Evolutionary conservation across 139 green algal species (phyloP), one percentile per base, ranked within the genome.

Genomic region (Volvox reticuliferus): DNA sequence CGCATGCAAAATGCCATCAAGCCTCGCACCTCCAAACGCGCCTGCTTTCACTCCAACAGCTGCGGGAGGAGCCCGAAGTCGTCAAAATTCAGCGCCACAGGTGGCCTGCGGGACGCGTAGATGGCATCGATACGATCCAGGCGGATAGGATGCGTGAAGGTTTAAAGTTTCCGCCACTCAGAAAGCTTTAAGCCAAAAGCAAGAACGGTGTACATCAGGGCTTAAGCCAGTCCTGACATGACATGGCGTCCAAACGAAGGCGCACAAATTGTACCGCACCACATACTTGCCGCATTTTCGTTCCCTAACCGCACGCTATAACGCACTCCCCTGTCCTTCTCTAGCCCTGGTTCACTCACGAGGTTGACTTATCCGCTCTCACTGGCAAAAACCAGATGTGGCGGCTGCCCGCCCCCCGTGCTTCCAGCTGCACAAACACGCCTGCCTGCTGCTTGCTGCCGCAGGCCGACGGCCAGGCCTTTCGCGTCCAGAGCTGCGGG

Each of bases 401-500:
- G 65, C 84, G 84, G 36, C 36, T 18, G 17, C 19, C 36, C 24
- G 21, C 36, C 13, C 67, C 37, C 37, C 68, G 67, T 2, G 61
- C 36, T n/a, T 89, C 84, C 84, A 89, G 26, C 84, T 89, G 84
- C 68, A 89, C 84, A 14, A 89, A 89, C 26, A 89, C 24, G 24
- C 84, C 84, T 1, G 65, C 12, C 67, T 89, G 84, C 84, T 80
- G 67, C 84, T 80, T 78, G n/a, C 24, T 26, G 50, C 86, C 73
- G 69, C 69, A 71, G 28, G 69, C 37, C 6, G 55, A 24, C 50
- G 86, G 86, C 86, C 86, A 90, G 50, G 67, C 44, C 86, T 83
- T 90, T 1, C 32, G 50, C 9, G 0, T 35, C 86, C 86, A 90
- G 1, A 89, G 33, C 84, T 89, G 84, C 33, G 18, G 36, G 19